Percentiles rank a stretch among this genome's conserved stretches.
Conservation (phyloP, 2,329 filamentous ascomycete species). For the Cryphonectria carpinicola region DNA sequence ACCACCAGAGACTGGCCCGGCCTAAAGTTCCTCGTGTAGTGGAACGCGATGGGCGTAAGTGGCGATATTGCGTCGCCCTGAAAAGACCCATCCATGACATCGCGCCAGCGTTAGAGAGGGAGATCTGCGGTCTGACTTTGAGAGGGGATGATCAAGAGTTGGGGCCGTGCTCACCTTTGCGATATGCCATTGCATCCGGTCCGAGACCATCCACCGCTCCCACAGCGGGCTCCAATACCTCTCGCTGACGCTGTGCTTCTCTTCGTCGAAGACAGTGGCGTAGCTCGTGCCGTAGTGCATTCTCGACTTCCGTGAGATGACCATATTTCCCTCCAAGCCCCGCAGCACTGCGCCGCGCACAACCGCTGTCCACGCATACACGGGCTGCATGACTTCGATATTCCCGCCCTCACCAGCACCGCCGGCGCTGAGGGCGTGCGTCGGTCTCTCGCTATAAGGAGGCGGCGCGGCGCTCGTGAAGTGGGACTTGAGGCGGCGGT, state of each 20-base stretch:
- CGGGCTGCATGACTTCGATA: conserved; percentile 80
- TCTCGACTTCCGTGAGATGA: conserved; percentile 72
- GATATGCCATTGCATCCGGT: conserved; percentile 87
- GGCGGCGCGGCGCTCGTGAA: conserved; percentile 64
- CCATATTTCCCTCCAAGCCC: conserved; percentile 78
- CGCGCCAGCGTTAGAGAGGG: conserved; percentile 5
- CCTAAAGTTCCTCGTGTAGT: conserved; percentile 84
- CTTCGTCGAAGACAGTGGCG: conserved; percentile 78
- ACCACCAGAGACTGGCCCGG: conserved; percentile 77
- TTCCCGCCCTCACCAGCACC: conserved; percentile 52
- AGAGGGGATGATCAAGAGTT: neutral
- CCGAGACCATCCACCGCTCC: conserved; percentile 82
- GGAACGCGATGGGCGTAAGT: conserved; percentile 75
- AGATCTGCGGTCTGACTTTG: neutral
- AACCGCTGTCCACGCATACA: conserved; percentile 82
- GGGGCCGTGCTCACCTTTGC: conserved; percentile 60
- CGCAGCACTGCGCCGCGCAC: conserved; percentile 77
- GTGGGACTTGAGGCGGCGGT: conserved; percentile 70
- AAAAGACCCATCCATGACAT: neutral
- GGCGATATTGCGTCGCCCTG: conserved; percentile 77
- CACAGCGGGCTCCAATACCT: conserved; percentile 80
- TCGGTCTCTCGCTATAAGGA: conserved; percentile 71
- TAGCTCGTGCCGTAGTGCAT: conserved; percentile 83
- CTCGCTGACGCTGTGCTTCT: conserved; percentile 72
- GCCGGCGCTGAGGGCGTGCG: conserved; percentile 59